Evolutionary conservation across 208 protist genomes (phyloP).

Genomic region (Trypanosoma rangeli): DNA sequence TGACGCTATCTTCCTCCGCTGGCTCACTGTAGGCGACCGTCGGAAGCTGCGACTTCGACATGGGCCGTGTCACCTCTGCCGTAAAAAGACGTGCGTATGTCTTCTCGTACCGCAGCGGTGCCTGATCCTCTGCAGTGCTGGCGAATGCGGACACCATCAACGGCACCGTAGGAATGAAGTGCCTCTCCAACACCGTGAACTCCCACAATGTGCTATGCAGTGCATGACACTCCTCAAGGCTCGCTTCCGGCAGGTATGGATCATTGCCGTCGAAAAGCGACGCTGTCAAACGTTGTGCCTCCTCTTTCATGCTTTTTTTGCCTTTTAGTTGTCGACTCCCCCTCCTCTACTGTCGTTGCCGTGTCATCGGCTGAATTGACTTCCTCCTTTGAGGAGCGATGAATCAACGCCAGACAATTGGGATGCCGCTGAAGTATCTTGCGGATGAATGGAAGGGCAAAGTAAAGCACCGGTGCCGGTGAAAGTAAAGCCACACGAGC

Average conservation of each 20-base stretch:
- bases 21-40: slow-evolving; percentile 74
- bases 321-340: neutral
- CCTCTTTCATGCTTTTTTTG: slow-evolving; percentile 27
- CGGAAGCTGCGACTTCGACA: slow-evolving; percentile 56
- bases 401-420: slow-evolving; percentile 87
- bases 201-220: slow-evolving; percentile 89
- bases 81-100: slow-evolving; percentile 86
- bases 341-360: slow-evolving; percentile 4
- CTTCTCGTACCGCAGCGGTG: slow-evolving; percentile 82
- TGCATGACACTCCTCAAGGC: slow-evolving; percentile 50
- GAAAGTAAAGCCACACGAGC: slow-evolving; percentile 62
- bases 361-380: slow-evolving; percentile 40
- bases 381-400: slow-evolving; percentile 72
- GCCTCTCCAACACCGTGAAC: slow-evolving; percentile 79
- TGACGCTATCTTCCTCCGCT: slow-evolving; percentile 21
- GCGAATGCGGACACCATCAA: slow-evolving; percentile 84
- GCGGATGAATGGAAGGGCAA: slow-evolving; percentile 81
- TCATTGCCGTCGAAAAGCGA: slow-evolving; percentile 78
- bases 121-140: slow-evolving; percentile 81
- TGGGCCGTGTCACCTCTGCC: slow-evolving; percentile 69
- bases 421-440: slow-evolving; percentile 85
- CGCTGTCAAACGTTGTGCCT: slow-evolving; percentile 52
- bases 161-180: slow-evolving; percentile 83
- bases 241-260: slow-evolving; percentile 52
- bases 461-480: slow-evolving; percentile 84